A percentile compares a stretch with the other conserved stretches of the same genome.
Evolutionary conservation across 108 stramenopile species (phyloP).

Genomic region (Nitzschia palea): DNA sequence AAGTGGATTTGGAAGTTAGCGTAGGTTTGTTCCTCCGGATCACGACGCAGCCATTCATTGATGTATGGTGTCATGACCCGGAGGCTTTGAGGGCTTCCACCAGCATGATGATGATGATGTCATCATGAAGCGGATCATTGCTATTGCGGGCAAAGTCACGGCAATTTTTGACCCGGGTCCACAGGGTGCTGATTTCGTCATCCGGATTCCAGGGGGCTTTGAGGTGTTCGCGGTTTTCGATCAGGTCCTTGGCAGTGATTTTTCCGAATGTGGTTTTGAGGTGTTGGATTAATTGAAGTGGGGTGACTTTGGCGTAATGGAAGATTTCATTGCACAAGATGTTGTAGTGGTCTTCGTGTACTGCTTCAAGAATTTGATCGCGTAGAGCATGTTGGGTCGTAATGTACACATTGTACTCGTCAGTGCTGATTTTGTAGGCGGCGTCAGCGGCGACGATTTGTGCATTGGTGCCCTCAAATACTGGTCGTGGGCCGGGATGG

Average conservation of each 20-base stretch:
- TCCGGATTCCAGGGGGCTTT: constrained; percentile 9
- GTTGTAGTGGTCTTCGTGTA: not conserved
- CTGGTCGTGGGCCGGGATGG: not conserved
- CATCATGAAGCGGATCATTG: not conserved
- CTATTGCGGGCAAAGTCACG: not conserved
- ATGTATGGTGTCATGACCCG: not conserved
- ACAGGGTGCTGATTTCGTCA: constrained; percentile 19
- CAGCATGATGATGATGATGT: not conserved
- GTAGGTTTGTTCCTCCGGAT: not conserved
- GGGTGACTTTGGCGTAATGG: constrained; percentile 3
- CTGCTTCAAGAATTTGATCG: constrained; percentile 4
- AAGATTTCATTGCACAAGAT: constrained; percentile 2
- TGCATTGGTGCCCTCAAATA: not conserved
- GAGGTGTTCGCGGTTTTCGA: constrained; percentile 3
- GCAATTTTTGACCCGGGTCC: constrained; percentile 8
- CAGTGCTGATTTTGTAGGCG: no score
- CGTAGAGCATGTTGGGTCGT: not conserved
- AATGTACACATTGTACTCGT: no score
- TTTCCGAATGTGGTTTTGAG: constrained; percentile 26
- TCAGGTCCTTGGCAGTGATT: constrained; percentile 20
- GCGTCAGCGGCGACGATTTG: not conserved
- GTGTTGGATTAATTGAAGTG: constrained; percentile 6
- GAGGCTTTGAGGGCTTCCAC: not conserved
- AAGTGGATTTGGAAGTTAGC: constrained; percentile 12
- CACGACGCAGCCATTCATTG: not conserved